phyloP scores from a whole-genome alignment of 108 stramenopile species.

The Poteriospumella lacustris region DNA sequence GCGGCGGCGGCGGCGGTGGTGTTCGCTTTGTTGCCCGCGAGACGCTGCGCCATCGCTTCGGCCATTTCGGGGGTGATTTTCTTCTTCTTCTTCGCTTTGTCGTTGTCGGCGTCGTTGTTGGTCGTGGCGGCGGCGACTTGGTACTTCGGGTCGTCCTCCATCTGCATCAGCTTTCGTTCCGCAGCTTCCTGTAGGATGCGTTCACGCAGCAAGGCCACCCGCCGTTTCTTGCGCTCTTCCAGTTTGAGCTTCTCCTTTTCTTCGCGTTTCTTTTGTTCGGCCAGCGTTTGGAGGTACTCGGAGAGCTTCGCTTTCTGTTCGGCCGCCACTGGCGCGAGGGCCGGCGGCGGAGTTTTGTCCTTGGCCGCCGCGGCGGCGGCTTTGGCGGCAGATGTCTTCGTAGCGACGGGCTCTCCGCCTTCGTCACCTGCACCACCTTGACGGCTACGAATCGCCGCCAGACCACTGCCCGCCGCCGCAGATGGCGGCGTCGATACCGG shows the following conservation, averaged over 20 bases:
- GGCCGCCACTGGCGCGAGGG: neutral
- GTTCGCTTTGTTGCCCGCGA: neutral
- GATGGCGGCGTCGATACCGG: too few relatives aligned
- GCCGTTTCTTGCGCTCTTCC: neutral
- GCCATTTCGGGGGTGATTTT: constrained; percentile 23
- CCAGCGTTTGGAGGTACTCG: neutral
- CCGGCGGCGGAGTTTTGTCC: too few relatives aligned
- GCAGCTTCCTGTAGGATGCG: neutral
- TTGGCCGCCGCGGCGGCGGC: too few relatives aligned
- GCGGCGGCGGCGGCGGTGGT: neutral
- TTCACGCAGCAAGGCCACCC: neutral
- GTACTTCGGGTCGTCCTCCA: neutral
- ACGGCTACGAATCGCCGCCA: neutral
- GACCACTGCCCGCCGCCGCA: neutral
- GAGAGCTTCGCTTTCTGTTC: neutral
- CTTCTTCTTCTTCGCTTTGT: constrained; percentile 1
- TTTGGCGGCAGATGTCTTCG: too few relatives aligned
- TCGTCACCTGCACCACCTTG: neutral
- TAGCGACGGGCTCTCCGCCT: too few relatives aligned
- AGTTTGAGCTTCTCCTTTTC: constrained; percentile 12
- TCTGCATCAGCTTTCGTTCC: constrained; percentile 2
- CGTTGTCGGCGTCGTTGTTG: too few relatives aligned
- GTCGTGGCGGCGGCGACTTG: neutral
- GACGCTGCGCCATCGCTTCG: constrained; percentile 1
- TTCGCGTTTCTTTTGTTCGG: constrained; percentile 19